These are phyloP conservation scores for Hyphopichia wangnamkhiaoensis DNA, from an alignment of 1,139 yeast genomes.

Conservation along the genomic window DNA sequence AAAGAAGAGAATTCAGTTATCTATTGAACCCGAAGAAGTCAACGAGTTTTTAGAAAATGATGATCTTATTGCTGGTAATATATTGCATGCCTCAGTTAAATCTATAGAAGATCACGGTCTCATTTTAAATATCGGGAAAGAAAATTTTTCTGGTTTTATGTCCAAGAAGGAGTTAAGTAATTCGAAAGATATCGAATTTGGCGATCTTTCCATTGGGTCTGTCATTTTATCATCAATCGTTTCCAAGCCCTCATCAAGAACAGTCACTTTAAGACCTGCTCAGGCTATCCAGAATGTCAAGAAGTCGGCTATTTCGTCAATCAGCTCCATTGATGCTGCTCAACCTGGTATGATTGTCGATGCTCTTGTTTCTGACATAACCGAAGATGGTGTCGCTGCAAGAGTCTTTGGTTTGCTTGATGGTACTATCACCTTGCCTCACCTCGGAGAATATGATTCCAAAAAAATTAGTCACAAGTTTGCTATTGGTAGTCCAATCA, in stretches of 20 bases:
- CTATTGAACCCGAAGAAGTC: constrained; percentile 73
- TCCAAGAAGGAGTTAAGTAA: constrained; percentile 61
- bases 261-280: constrained; percentile 57
- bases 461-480: constrained; percentile 60
- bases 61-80: constrained; percentile 61
- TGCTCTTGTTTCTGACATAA: constrained; percentile 63
- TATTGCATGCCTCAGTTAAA: constrained; percentile 73
- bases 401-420: constrained; percentile 75
- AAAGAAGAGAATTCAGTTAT: constrained; percentile 65
- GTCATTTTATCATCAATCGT: constrained; percentile 54
- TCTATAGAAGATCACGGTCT: constrained; percentile 93
- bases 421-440: constrained; percentile 71
- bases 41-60: constrained; percentile 63
- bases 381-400: constrained; percentile 60
- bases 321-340: constrained; percentile 73
- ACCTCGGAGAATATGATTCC: constrained; percentile 51
- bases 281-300: constrained; percentile 29
- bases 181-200: constrained; percentile 20
- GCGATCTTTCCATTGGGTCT: constrained; percentile 30
- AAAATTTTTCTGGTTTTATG: constrained; percentile 65
- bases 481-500: constrained; percentile 64
- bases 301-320: constrained; percentile 49
- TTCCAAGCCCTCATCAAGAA: constrained; percentile 54
- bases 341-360: constrained; percentile 85
- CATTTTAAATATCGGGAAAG: constrained; percentile 68